Evolutionary conservation across 2,329 filamentous ascomycete species (phyloP).

Genomic region (Cephalotrichum gorgonifer): DNA sequence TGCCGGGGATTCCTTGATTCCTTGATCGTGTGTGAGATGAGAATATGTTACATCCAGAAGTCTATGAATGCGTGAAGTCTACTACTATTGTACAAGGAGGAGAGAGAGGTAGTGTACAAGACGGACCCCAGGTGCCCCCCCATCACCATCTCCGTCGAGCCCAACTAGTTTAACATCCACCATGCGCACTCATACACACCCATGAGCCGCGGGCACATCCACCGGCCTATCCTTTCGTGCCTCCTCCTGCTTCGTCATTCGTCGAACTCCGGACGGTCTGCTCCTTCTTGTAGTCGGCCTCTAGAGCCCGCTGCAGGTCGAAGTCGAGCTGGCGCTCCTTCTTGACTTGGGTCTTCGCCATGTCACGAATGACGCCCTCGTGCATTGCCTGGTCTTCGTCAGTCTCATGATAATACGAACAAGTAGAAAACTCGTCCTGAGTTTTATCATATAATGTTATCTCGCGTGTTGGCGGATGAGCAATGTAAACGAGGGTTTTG

Average conservation of each 20-base stretch:
- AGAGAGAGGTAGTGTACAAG: neutral
- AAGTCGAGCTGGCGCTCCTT: constrained; percentile 88
- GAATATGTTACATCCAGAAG: no score
- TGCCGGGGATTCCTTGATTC: neutral
- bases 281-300: constrained; percentile 81
- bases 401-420: neutral
- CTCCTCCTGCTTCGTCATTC: neutral
- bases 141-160: no score
- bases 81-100: neutral
- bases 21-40: no score
- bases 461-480: no score
- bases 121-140: neutral
- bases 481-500: no score
- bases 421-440: no score
- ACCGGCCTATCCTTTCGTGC: no score
- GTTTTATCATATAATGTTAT: no score
- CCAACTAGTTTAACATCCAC: no score
- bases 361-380: constrained; percentile 82
- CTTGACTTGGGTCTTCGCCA: constrained; percentile 88
- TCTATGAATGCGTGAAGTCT: neutral
- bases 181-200: no score
- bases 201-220: neutral
- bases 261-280: constrained; percentile 59
- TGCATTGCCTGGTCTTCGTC: constrained; percentile 69
- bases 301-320: constrained; percentile 75